phyloP scores from a whole-genome alignment of 805 yeast genomes.

The Ogataea polymorpha region DNA sequence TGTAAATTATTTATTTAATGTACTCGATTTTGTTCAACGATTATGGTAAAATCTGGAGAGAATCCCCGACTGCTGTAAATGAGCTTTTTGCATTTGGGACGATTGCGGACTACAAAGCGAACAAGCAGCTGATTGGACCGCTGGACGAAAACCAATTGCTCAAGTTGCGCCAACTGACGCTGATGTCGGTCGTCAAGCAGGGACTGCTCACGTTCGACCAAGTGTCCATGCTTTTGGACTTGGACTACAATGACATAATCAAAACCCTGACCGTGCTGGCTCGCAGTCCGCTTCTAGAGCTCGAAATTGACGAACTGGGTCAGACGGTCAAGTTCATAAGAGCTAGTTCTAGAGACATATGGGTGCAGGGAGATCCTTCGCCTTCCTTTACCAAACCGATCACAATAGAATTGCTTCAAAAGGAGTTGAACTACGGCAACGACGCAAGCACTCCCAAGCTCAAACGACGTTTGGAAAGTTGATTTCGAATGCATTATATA shows the following conservation, averaged over 20 bases:
- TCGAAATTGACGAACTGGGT: conserved; percentile 18
- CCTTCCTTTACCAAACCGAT: conserved; percentile 2
- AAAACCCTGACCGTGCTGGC: conserved; percentile 12
- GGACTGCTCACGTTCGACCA: conserved; percentile 4
- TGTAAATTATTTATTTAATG: too few species aligned
- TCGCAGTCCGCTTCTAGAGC: conserved; percentile 14
- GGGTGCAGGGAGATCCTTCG: conserved; percentile 11
- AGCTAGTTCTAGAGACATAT: conserved; percentile 18
- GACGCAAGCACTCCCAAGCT: conserved; percentile 1
- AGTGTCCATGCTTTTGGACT: neutral
- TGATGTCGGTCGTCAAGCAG: conserved; percentile 15
- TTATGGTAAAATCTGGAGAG: conserved; percentile 17
- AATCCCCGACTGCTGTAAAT: conserved; percentile 1
- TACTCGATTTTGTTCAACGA: conserved; percentile 13
- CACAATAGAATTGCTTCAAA: neutral
- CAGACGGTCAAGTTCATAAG: conserved; percentile 5
- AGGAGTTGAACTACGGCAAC: neutral
- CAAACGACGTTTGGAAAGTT: conserved; percentile 9
- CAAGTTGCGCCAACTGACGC: conserved; percentile 21
- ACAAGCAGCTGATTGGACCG: conserved; percentile 1
- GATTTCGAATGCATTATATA: conserved; percentile 9
- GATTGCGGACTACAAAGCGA: conserved; percentile 14
- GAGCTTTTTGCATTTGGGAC: conserved; percentile 31
- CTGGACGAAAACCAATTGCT: conserved; percentile 15
- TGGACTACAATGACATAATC: neutral